A percentile compares a stretch with the other conserved stretches of the same genome.
These are phyloP conservation scores for Xeromyces bisporus DNA, from an alignment of 495 filamentous ascomycete species.

Conservation along the genomic window DNA sequence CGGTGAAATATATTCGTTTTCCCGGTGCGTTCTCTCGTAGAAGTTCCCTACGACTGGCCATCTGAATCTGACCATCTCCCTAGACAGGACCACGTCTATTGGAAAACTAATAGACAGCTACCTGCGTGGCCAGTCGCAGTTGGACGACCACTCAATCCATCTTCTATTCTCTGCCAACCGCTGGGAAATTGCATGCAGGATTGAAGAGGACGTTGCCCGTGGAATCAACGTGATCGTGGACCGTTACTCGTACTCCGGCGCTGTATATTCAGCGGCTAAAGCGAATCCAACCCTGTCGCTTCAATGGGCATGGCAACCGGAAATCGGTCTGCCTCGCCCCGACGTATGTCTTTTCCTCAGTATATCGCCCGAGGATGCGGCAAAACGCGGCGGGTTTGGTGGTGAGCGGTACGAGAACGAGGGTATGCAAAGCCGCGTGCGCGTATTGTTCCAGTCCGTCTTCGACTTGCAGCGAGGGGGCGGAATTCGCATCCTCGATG, in stretches of 20 bases:
- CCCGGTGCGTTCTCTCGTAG: constrained; percentile 49
- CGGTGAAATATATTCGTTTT: constrained; percentile 66
- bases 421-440: constrained; percentile 66
- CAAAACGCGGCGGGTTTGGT: constrained; percentile 66
- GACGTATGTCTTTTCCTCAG: constrained; percentile 81
- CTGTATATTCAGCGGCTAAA: constrained; percentile 93
- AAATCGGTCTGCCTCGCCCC: constrained; percentile 73
- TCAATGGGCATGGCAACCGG: constrained; percentile 65
- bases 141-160: constrained; percentile 87
- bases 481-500: constrained; percentile 32
- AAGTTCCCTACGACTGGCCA: background rate
- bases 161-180: constrained; percentile 91
- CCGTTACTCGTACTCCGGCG: constrained; percentile 85
- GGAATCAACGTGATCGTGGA: constrained; percentile 73
- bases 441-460: constrained; percentile 46
- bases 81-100: constrained; percentile 78
- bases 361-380: constrained; percentile 54
- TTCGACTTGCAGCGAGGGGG: constrained; percentile 20
- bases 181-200: constrained; percentile 67
- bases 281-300: constrained; percentile 50
- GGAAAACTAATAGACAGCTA: constrained; percentile 82
- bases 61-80: constrained; percentile 6
- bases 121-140: constrained; percentile 52
- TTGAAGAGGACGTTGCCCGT: constrained; percentile 38
- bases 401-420: constrained; percentile 76